These are phyloP conservation scores for Apiospora sp. DNA, from an alignment of 2,329 filamentous ascomycete genomes.

Conservation along the genomic window DNA sequence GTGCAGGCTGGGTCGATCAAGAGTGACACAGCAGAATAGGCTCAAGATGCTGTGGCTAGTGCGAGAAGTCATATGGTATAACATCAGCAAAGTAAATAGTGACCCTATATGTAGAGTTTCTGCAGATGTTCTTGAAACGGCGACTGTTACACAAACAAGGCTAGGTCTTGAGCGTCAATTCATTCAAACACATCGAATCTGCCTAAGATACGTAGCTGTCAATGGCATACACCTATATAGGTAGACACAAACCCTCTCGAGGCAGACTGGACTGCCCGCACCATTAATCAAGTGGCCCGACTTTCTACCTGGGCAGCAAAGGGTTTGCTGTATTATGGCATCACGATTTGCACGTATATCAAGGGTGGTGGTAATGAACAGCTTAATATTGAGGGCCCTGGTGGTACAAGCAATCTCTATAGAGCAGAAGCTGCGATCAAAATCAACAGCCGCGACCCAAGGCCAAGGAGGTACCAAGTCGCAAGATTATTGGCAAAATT, in stretches of 20 bases:
- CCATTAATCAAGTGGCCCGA: neutral
- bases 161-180: neutral
- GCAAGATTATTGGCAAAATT: slow-evolving; percentile 14
- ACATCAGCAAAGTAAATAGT: too few relatives aligned
- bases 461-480: neutral
- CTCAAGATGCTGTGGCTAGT: neutral
- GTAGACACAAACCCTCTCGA: neutral
- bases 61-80: neutral
- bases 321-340: neutral
- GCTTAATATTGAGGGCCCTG: slow-evolving; percentile 1
- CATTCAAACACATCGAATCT: neutral
- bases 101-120: neutral
- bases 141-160: neutral
- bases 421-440: slow-evolving; percentile 3
- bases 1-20: neutral
- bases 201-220: neutral
- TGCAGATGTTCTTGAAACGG: neutral
- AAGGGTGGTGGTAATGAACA: neutral
- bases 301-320: neutral
- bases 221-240: neutral
- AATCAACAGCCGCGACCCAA: slow-evolving; percentile 6
- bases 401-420: neutral
- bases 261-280: neutral
- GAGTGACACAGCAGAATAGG: neutral
- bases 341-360: neutral